Conservation (phyloP, 345 rosid species). For the Salix purpurea region DNA sequence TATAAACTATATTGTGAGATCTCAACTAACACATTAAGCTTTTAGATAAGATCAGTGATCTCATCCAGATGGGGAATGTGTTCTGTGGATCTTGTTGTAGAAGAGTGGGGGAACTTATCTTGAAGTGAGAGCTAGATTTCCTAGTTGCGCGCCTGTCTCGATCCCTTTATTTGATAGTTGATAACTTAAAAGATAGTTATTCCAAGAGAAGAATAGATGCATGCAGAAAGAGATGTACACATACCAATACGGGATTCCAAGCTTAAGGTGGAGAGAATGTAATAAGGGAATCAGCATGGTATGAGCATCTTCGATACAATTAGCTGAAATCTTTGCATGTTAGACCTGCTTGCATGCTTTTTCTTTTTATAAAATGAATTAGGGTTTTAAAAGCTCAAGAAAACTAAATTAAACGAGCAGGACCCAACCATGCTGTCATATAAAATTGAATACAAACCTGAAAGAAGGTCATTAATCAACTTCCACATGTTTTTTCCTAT, state of each 20-base stretch:
- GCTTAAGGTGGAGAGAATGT: constrained; percentile 22
- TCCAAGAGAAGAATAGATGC: constrained; percentile 17
- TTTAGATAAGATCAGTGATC: background rate
- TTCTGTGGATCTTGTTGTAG: constrained; percentile 1
- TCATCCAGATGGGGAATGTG: constrained; percentile 4
- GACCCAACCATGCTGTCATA: too few relatives aligned
- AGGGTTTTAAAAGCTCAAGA: too few relatives aligned
- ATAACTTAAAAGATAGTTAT: constrained; percentile 20
- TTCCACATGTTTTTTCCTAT: too few relatives aligned
- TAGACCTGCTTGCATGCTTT: background rate
- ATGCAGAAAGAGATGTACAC: constrained; percentile 6
- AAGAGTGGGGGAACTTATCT: background rate
- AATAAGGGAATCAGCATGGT: constrained; percentile 24
- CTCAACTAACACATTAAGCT: too few relatives aligned
- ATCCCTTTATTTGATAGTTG: background rate
- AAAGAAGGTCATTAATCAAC: background rate
- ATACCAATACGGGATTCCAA: constrained; percentile 16
- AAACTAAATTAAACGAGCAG: too few relatives aligned
- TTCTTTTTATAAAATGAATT: background rate
- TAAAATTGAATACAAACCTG: background rate
- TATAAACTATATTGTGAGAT: too few relatives aligned
- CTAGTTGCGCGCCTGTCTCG: background rate
- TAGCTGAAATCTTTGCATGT: constrained; percentile 17
- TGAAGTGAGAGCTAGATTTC: background rate
- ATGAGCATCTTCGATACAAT: constrained; percentile 29